phyloP scores from a whole-genome alignment of 768 basidiomycete species.

The Mycena rosella region DNA sequence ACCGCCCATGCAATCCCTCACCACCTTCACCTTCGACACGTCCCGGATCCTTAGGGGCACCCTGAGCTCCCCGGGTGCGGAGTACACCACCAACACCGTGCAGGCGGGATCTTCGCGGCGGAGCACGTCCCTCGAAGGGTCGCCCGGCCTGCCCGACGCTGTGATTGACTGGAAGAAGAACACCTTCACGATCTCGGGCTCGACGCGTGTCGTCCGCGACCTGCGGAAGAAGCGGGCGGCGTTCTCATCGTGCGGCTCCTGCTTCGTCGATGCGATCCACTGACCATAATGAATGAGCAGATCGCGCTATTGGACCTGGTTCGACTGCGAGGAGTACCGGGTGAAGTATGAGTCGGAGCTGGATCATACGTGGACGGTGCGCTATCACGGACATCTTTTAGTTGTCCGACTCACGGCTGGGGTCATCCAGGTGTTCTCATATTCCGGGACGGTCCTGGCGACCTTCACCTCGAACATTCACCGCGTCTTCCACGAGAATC shows the following conservation, averaged over 20 bases:
- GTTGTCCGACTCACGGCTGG: background rate
- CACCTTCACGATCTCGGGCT: slow-evolving; percentile 22
- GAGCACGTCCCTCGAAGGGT: slow-evolving; percentile 14
- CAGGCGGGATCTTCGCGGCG: background rate
- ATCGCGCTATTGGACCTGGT: slow-evolving; percentile 34
- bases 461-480: slow-evolving; percentile 26
- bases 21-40: slow-evolving; percentile 23
- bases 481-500: slow-evolving; percentile 8
- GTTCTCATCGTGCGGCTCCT: slow-evolving; percentile 32
- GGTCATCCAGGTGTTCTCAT: slow-evolving; percentile 22
- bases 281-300: background rate
- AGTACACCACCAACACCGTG: slow-evolving; percentile 19
- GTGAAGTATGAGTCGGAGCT: slow-evolving; percentile 28
- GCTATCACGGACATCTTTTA: too few relatives aligned
- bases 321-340: slow-evolving; percentile 30
- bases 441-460: slow-evolving; percentile 24
- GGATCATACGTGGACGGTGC: slow-evolving; percentile 32
- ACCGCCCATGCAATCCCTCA: slow-evolving; percentile 14
- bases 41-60: slow-evolving; percentile 12
- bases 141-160: background rate
- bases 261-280: too few relatives aligned
- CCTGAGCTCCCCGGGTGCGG: background rate
- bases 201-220: slow-evolving; percentile 1
- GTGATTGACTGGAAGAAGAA: slow-evolving; percentile 24
- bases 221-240: slow-evolving; percentile 12